Evolutionary conservation across 2,329 filamentous ascomycete genomes (phyloP), one percentile per base, ranked within the genome.

Genomic region (Diaporthe sp.): DNA sequence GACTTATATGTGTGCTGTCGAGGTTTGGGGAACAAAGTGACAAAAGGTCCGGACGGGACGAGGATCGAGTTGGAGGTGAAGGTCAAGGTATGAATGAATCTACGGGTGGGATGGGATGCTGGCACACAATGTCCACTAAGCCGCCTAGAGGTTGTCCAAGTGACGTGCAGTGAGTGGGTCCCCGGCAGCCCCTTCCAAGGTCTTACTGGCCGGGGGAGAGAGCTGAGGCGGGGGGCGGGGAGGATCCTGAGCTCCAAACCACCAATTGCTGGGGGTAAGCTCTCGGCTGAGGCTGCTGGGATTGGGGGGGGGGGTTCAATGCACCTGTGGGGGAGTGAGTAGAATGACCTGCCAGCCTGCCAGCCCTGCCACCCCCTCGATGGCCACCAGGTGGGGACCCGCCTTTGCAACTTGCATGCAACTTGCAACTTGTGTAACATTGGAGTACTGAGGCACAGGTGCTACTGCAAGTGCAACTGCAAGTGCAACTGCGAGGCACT

Each of bases 221-320:
- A 68, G 72, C 75, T 78, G 72, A 74, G 76, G 77, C 75, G 75
- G 75, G 77, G 79, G 78, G 76, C 77, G 72, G 75, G 76, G 72
- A 71, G 76, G 76, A 44, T 44, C 70, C 35, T 72, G 25, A 53
- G 58, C 47, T 53, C 47, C 63, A 68, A 51, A 68, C 19, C 47
- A 51, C 63, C 44, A 68, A 39, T 68, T 50, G 47, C 32, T 65
- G 61, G 61, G 32, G 59, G 39, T 5, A 65, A 65, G 59, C 59
- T 65, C 37, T 15, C 59, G 59, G 39, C 39, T 47, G 15, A 27
- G 59, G 59, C 59, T 65, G 39, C 59, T 61, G 58, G 42, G 61
- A 65, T 65, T n/a, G n/a, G 61, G 42, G 39, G 39, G 44, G 39
- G 12, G 3, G 58, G 59, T 32, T 65, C 59, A 44, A 2, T 44